Conservation (phyloP, 148 eudicot species). For the Chenopodium berlandieri region DNA sequence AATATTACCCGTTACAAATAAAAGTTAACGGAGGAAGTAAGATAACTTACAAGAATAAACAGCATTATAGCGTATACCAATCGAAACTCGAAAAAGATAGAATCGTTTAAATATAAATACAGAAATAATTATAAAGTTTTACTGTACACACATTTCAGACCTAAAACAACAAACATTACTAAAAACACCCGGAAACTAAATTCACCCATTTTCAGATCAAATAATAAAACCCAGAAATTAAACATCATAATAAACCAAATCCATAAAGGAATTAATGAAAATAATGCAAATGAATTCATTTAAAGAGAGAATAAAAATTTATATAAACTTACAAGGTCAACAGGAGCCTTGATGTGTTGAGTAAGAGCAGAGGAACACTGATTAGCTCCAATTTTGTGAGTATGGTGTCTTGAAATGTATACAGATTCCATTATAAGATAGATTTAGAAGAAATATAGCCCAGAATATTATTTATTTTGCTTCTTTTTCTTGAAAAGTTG, state of each 20-base stretch:
- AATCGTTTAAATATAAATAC: neutral
- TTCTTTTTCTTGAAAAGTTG: neutral
- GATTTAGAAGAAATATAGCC: too few species aligned
- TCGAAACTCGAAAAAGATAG: neutral
- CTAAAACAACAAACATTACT: neutral
- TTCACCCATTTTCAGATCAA: neutral
- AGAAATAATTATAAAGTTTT: neutral
- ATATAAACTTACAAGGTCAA: slow-evolving; percentile 48
- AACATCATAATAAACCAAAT: neutral
- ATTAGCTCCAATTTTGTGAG: slow-evolving; percentile 35
- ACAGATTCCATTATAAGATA: slow-evolving; percentile 40
- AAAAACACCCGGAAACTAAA: neutral
- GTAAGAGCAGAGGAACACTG: slow-evolving; percentile 68
- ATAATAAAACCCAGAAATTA: slow-evolving; percentile 2
- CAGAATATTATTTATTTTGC: neutral
- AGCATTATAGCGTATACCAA: neutral
- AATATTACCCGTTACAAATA: too few species aligned
- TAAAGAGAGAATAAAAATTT: neutral
- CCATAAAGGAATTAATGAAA: neutral
- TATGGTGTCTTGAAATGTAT: slow-evolving; percentile 54
- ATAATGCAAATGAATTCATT: neutral
- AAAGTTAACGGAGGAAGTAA: too few species aligned
- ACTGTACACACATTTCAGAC: neutral
- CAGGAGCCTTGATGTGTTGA: slow-evolving; percentile 66
- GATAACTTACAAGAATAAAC: neutral